phyloP scores from a whole-genome alignment of 139 green algal genomes.

The Chlorella sp. region DNA sequence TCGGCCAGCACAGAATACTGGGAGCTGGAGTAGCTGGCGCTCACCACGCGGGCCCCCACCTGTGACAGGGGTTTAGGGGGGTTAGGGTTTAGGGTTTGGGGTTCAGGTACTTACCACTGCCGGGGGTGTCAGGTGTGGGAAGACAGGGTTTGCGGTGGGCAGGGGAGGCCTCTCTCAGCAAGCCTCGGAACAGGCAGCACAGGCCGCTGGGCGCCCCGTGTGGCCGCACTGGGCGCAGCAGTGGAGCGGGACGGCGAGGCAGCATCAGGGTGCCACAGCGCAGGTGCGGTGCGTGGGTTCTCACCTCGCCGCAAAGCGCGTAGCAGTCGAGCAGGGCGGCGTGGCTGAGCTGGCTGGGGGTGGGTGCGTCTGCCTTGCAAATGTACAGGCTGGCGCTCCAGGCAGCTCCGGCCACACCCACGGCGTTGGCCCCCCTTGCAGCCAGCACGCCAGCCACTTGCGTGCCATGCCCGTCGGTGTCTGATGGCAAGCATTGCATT shows the following conservation, averaged over 20 bases:
- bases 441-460: neutral
- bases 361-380: neutral
- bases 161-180: no score
- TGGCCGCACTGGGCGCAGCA: no score
- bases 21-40: neutral
- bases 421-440: neutral
- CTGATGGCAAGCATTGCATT: no score
- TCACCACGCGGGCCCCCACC: neutral
- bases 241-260: no score
- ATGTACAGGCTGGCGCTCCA: neutral
- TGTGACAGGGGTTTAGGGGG: neutral
- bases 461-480: neutral
- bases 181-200: no score
- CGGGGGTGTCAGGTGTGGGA: neutral
- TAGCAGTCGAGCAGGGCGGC: constrained; percentile 1
- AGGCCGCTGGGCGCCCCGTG: no score
- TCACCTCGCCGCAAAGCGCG: neutral
- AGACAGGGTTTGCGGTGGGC: neutral
- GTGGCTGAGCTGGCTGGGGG: neutral
- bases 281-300: neutral
- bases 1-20: neutral
- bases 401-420: neutral
- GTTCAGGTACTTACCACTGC: no score
- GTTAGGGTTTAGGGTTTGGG: no score
- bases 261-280: no score